Evolutionary conservation across 352 stramenopile species (phyloP).

Genomic region (Globisporangium viniferum): DNA sequence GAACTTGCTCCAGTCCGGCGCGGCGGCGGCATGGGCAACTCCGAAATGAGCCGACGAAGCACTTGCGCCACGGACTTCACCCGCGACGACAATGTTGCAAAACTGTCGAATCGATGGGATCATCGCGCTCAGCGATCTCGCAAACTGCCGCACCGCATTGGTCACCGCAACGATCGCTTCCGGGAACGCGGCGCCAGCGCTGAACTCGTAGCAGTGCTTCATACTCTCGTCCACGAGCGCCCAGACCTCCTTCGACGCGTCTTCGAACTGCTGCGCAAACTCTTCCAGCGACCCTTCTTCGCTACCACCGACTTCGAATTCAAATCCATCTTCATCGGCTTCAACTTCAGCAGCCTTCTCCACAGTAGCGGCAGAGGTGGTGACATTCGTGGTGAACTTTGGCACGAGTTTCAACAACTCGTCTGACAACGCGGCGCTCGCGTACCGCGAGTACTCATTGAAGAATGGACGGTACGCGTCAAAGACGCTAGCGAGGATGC

Average conservation of each 20-base stretch:
- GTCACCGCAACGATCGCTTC: constrained; percentile 46
- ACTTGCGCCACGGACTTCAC: not conserved
- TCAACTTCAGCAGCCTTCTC: constrained; percentile 8
- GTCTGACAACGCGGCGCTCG: constrained; percentile 34
- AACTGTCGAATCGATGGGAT: constrained; percentile 47
- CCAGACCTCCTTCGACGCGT: constrained; percentile 39
- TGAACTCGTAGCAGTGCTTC: constrained; percentile 57
- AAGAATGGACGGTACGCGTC: constrained; percentile 58
- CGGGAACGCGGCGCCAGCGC: constrained; percentile 50
- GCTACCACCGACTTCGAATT: constrained; percentile 8
- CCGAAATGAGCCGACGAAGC: not conserved
- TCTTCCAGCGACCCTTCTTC: constrained; percentile 36
- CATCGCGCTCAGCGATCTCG: constrained; percentile 28
- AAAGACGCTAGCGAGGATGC: constrained; percentile 36
- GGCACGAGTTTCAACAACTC: constrained; percentile 44
- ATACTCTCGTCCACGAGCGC: constrained; percentile 48
- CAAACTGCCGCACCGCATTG: constrained; percentile 45
- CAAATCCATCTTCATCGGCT: constrained; percentile 19
- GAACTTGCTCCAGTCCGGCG: constrained; percentile 70
- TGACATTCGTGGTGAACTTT: constrained; percentile 16
- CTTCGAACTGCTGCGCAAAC: constrained; percentile 61
- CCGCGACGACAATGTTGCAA: constrained; percentile 28
- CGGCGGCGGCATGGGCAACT: constrained; percentile 4
- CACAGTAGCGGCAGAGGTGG: not conserved
- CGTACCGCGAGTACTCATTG: constrained; percentile 42